These are phyloP conservation scores for Kuraishia borneana DNA, from an alignment of 805 yeast genomes.

Conservation along the genomic window DNA sequence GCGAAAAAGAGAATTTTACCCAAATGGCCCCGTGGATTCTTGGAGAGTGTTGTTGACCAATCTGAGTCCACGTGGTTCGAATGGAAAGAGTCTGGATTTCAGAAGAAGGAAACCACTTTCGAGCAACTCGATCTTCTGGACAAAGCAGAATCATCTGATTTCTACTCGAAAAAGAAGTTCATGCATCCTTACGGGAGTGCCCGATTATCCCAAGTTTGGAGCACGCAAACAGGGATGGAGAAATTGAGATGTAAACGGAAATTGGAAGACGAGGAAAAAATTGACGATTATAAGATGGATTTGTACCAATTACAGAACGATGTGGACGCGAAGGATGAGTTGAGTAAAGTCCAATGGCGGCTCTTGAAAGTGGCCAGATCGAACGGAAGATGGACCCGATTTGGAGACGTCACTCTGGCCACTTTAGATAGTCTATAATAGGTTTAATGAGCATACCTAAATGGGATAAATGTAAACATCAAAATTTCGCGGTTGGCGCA, in stretches of 20 bases:
- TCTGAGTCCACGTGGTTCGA: slow-evolving; percentile 3
- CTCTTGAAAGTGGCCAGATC: slow-evolving; percentile 11
- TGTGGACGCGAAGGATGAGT: slow-evolving; percentile 5
- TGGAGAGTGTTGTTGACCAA: not conserved
- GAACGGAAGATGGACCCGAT: slow-evolving; percentile 9
- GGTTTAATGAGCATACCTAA: not conserved
- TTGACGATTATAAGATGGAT: slow-evolving; percentile 17
- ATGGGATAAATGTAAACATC: not conserved
- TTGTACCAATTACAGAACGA: slow-evolving; percentile 11
- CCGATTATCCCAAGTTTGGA: slow-evolving; percentile 16
- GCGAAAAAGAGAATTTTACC: not conserved
- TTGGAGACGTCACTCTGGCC: slow-evolving; percentile 2
- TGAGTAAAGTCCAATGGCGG: slow-evolving; percentile 14
- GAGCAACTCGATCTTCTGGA: no score
- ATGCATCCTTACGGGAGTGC: slow-evolving; percentile 22
- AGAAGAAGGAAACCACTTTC: no score
- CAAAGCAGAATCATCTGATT: no score
- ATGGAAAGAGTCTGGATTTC: slow-evolving; percentile 9
- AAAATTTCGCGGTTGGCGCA: no score
- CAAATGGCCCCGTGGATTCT: not conserved
- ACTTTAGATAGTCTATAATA: not conserved
- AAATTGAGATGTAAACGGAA: slow-evolving; percentile 6
- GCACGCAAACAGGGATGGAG: slow-evolving; percentile 11
- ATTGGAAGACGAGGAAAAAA: slow-evolving; percentile 5
- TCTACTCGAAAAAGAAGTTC: no score